These are phyloP conservation scores for Parastagonospora nodorum DNA, from an alignment of 2,329 filamentous ascomycete species.

Conservation along the genomic window DNA sequence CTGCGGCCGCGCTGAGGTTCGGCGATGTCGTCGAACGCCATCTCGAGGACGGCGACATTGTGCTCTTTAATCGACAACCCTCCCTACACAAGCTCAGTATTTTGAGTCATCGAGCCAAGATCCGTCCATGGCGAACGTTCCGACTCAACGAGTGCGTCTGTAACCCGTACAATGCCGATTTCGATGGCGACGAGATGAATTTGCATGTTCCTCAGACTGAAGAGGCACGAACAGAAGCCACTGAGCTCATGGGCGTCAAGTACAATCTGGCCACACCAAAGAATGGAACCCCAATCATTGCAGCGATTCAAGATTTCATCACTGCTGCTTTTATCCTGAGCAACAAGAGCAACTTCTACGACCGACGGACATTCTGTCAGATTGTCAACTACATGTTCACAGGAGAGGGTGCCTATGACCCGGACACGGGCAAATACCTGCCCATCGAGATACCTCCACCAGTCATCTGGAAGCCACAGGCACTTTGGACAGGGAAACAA, in stretches of 20 bases:
- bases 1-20: constrained; percentile 75
- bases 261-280: constrained; percentile 95
- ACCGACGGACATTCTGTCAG: constrained; percentile 84
- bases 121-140: constrained; percentile 94
- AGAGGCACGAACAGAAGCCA: constrained; percentile 92
- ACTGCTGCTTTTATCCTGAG: constrained; percentile 91
- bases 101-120: constrained; percentile 91
- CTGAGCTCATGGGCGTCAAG: constrained; percentile 96
- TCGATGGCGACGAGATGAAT: constrained; percentile 99
- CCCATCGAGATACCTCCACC: constrained; percentile 86
- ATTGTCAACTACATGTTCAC: constrained; percentile 95
- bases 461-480: constrained; percentile 80
- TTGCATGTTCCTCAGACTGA: constrained; percentile 97
- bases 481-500: constrained; percentile 96
- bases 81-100: constrained; percentile 99
- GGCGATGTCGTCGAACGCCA: constrained; percentile 94
- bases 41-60: constrained; percentile 91
- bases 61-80: constrained; percentile 96
- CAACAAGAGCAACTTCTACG: constrained; percentile 90
- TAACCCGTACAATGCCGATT: constrained; percentile 97
- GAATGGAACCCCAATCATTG: constrained; percentile 97
- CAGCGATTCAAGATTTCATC: constrained; percentile 99
- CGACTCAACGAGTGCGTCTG: constrained; percentile 98
- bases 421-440: constrained; percentile 55
- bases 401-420: constrained; percentile 60